Evolutionary conservation across 1,284 basidiomycete genomes (phyloP).

Genomic region (Cutaneotrichosporon sp.): DNA sequence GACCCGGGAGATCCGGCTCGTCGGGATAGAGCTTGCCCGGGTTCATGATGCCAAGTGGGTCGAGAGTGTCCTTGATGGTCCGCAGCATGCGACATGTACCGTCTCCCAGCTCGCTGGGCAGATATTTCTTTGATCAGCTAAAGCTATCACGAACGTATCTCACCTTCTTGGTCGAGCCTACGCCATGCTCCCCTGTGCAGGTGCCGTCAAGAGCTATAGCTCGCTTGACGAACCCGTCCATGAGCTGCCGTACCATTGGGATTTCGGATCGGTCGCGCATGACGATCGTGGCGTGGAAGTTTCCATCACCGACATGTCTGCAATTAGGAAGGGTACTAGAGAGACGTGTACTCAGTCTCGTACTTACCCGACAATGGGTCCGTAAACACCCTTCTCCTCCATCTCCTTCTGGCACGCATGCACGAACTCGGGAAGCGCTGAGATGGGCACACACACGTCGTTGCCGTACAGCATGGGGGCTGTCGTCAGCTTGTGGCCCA

Average conservation of each 20-base stretch:
- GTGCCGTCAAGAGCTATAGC: constrained; percentile 44
- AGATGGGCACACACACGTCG: constrained; percentile 79
- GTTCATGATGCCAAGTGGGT: constrained; percentile 71
- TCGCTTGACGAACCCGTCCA: constrained; percentile 11
- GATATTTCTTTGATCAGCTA: constrained; percentile 33
- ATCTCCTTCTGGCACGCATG: constrained; percentile 69
- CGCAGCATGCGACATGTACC: constrained; percentile 71
- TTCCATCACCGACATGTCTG: constrained; percentile 72
- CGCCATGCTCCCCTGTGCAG: constrained; percentile 66
- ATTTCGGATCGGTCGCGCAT: constrained; percentile 12
- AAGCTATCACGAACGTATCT: background rate
- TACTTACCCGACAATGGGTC: constrained; percentile 51
- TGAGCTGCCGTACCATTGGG: constrained; percentile 2
- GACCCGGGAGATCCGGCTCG: constrained; percentile 6
- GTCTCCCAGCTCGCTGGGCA: constrained; percentile 66
- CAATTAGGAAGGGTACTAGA: background rate
- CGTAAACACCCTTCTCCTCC: constrained; percentile 56
- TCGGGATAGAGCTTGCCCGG: constrained; percentile 59
- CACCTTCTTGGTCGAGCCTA: constrained; percentile 66
- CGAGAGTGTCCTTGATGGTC: constrained; percentile 63
- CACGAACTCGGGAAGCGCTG: constrained; percentile 67
- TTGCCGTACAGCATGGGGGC: constrained; percentile 65
- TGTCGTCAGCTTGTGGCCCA: constrained; percentile 48
- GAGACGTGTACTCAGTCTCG: too few relatives aligned
- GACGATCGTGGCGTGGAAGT: constrained; percentile 41